Evolutionary conservation across 495 filamentous ascomycete genomes (phyloP).

Genomic region (Rostrohypoxylon terebratum): DNA sequence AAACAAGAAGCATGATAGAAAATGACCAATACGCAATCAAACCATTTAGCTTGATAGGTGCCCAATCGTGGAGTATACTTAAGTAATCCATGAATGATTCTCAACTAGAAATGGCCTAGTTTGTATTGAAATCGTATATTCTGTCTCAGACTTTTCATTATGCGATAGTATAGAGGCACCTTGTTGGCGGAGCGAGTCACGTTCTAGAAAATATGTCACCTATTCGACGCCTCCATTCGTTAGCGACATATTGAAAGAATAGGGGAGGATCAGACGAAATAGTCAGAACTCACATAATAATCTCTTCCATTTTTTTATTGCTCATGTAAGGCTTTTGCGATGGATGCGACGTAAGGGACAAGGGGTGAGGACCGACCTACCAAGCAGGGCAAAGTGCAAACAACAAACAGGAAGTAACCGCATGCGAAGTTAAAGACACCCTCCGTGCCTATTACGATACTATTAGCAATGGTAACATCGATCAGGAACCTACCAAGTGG

Average conservation of each 20-base stretch:
- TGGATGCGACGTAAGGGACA: constrained; percentile 17
- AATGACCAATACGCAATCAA: constrained; percentile 1
- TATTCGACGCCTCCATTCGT: neutral
- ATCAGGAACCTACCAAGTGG: neutral
- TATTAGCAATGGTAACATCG: constrained; percentile 6
- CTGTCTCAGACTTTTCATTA: neutral
- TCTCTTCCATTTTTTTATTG: neutral
- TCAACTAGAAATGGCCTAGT: neutral
- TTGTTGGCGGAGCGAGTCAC: neutral
- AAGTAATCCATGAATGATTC: neutral
- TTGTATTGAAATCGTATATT: neutral
- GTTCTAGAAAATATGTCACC: neutral
- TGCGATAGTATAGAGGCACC: neutral
- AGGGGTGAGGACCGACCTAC: constrained; percentile 28
- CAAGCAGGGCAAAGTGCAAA: constrained; percentile 20
- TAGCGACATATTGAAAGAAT: neutral
- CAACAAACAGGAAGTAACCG: neutral
- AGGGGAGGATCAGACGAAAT: neutral
- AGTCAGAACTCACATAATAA: neutral
- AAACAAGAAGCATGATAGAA: neutral
- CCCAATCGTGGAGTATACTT: neutral
- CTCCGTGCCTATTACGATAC: neutral
- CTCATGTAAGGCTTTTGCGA: neutral
- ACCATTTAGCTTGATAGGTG: neutral
- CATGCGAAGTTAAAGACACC: constrained; percentile 4